Evolutionary conservation across 805 yeast species (phyloP), one percentile per base, ranked within the genome.

Genomic region (Candida schatavii): DNA sequence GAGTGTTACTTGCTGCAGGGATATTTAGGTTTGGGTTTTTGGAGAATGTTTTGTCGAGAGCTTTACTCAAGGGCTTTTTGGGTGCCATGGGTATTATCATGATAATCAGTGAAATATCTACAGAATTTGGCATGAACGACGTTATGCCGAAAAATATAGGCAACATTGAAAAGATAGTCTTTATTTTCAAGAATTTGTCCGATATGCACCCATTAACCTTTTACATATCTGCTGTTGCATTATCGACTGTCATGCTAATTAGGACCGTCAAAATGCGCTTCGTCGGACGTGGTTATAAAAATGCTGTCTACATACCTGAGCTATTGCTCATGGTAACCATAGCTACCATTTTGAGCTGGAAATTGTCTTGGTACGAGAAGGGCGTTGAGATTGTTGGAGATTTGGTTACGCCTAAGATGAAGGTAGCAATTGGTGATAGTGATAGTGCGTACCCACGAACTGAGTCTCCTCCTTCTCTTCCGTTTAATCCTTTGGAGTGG

Each of bases 11-110:
- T 3, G 75, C 78, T 2, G 76, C 82, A 41, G 96, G 96, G 0
- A 56, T 89, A 6, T 64, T 81, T 21, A 68, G 96, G 19, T 78
- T 85, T 45, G 97, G 97, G 0, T 89, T 81, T 55, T 64, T 89
- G 36, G 96, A 88, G 52, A 84, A 82, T 45, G 85, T 89, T 2
- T 67, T 89, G 37, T 83, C 93, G 30, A 77, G 87, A 19, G 81
- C 95, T 0, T 64, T 89, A 25, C 62, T 89, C 10, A 74, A 88
- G 46, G 97, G 97, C 0, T 89, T 89, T 54, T 78, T 89, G 31
- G 81, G 88, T 10, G 93, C 93, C 3, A 88, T 89, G 45, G 97
- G 96, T 13, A 49, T 85, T 17, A 82, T 88, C 6, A 88, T 89
- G 88, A 74, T 89, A 23, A 68, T 84, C 52, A 70, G 36, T 64